Evolutionary conservation across 805 yeast species (phyloP).

Genomic region (Kazachstania viticola): DNA sequence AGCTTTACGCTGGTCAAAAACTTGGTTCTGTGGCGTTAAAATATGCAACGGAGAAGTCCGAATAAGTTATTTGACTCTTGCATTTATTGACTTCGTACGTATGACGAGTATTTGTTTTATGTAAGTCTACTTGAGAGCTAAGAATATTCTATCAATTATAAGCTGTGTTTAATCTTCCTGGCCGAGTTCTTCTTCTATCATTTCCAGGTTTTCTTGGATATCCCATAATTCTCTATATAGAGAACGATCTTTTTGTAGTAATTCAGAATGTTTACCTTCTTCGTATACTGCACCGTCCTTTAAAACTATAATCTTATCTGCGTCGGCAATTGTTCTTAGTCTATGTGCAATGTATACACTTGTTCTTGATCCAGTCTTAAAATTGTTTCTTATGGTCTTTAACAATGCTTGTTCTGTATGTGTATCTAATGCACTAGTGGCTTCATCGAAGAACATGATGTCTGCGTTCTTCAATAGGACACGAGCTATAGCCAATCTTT

Average conservation of each 20-base stretch:
- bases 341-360: conserved; percentile 91
- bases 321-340: conserved; percentile 83
- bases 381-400: conserved; percentile 58
- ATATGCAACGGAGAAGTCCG: too few relatives aligned
- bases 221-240: conserved; percentile 79
- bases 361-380: conserved; percentile 50
- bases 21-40: too few relatives aligned
- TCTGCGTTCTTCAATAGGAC: conserved; percentile 78
- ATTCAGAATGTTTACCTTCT: conserved; percentile 69
- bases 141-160: too few relatives aligned
- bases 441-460: conserved; percentile 92
- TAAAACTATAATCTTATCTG: conserved; percentile 86
- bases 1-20: too few relatives aligned
- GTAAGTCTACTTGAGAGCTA: too few relatives aligned
- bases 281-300: conserved; percentile 71
- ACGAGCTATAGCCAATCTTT: conserved; percentile 86
- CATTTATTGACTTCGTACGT: too few relatives aligned
- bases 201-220: conserved; percentile 72
- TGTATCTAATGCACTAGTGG: conserved; percentile 92
- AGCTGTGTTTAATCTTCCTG: too few relatives aligned
- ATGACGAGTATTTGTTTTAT: too few relatives aligned
- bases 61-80: too few relatives aligned
- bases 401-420: conserved; percentile 85
- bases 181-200: conserved; percentile 31
- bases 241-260: conserved; percentile 44